A percentile compares a stretch with the other conserved stretches of the same genome.
These are phyloP conservation scores for Wickerhamiella azyma DNA, from an alignment of 805 yeast genomes.

Conservation along the genomic window DNA sequence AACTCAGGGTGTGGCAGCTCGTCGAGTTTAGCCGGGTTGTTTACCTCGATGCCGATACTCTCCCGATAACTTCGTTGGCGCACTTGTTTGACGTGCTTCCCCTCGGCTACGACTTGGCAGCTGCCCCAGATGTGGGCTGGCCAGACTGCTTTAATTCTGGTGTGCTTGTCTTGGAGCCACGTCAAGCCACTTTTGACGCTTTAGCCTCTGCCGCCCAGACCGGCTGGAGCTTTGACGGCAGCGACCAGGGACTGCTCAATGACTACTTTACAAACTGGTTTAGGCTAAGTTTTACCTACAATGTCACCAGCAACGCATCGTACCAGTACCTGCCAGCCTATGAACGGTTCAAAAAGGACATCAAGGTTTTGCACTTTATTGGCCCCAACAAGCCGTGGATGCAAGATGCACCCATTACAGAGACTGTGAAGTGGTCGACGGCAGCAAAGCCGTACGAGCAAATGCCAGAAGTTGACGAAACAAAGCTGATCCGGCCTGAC, in stretches of 20 bases:
- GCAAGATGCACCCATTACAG: too few relatives aligned
- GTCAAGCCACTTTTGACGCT: slow-evolving; percentile 28
- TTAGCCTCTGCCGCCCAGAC: slow-evolving; percentile 17
- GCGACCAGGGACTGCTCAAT: slow-evolving; percentile 83
- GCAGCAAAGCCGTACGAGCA: not conserved
- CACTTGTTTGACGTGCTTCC: slow-evolving; percentile 21
- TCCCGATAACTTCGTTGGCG: slow-evolving; percentile 30
- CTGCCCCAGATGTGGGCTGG: slow-evolving; percentile 80
- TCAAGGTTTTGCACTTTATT: slow-evolving; percentile 30
- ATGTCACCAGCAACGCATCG: slow-evolving; percentile 52
- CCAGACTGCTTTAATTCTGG: slow-evolving; percentile 85
- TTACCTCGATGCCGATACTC: slow-evolving; percentile 42
- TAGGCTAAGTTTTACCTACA: slow-evolving; percentile 64
- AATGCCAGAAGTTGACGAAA: not conserved
- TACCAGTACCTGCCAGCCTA: slow-evolving; percentile 67
- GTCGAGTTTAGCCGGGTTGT: slow-evolving; percentile 30
- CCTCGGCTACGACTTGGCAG: slow-evolving; percentile 20
- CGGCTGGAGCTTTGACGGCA: slow-evolving; percentile 58
- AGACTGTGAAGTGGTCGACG: not conserved
- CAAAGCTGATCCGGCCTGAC: slow-evolving; percentile 12
- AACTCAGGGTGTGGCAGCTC: slow-evolving; percentile 42
- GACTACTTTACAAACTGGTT: slow-evolving; percentile 59
- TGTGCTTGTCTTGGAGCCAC: slow-evolving; percentile 48
- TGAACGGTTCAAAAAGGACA: slow-evolving; percentile 33
- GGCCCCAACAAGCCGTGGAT: slow-evolving; percentile 30